Percentiles rank a stretch among this genome's conserved stretches.
phyloP scores from a whole-genome alignment of 106 monocot species.

The Platanthera zijinensis region DNA sequence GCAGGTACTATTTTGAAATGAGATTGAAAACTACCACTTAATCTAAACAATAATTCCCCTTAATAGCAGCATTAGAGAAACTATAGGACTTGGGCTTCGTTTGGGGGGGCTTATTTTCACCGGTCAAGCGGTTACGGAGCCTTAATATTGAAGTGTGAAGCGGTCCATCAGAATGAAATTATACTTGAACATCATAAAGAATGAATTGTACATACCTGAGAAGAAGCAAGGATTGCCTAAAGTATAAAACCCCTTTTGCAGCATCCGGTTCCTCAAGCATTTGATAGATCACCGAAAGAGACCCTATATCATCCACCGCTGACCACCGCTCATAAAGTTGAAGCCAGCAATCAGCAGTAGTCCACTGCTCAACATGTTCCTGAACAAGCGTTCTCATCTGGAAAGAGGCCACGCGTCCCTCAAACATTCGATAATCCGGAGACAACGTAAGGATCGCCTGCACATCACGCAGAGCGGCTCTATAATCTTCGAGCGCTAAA shows the following conservation, averaged over 20 bases:
- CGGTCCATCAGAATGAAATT: background rate
- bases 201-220: slow-evolving; percentile 43
- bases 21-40: no score
- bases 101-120: no score
- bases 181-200: background rate
- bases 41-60: no score
- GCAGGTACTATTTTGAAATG: no score
- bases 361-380: slow-evolving; percentile 90
- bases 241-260: slow-evolving; percentile 79
- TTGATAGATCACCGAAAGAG: slow-evolving; percentile 88
- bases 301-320: slow-evolving; percentile 96
- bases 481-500: slow-evolving; percentile 76
- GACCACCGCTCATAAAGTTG: slow-evolving; percentile 97
- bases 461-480: slow-evolving; percentile 65
- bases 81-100: no score
- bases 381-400: slow-evolving; percentile 67
- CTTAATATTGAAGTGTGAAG: background rate
- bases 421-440: slow-evolving; percentile 81
- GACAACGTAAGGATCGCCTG: slow-evolving; percentile 86
- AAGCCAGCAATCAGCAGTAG: slow-evolving; percentile 91
- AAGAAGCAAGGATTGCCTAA: slow-evolving; percentile 94
- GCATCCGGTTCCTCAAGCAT: slow-evolving; percentile 78
- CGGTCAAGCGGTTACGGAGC: no score
- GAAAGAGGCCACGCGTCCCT: slow-evolving; percentile 69
- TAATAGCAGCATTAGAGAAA: background rate